These are phyloP conservation scores for Tagetes patula DNA, from an alignment of 129 eudicot genomes.

Conservation along the genomic window DNA sequence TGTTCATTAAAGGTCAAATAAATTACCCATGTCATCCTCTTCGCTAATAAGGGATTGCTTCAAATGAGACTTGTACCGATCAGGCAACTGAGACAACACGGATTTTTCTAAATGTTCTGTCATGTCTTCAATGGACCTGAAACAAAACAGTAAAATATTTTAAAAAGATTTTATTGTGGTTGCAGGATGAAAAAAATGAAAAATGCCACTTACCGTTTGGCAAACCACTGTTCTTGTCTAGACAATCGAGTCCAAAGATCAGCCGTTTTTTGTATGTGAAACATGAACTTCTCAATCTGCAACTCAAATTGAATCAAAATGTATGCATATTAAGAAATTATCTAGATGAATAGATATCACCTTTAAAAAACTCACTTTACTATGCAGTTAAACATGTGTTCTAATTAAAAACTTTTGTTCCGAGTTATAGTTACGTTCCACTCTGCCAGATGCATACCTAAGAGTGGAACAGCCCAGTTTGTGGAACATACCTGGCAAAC, in stretches of 20 bases:
- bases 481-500: too few relatives aligned
- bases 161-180: slow-evolving; percentile 4
- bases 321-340: background rate
- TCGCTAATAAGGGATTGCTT: slow-evolving; percentile 84
- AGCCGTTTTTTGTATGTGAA: slow-evolving; percentile 61
- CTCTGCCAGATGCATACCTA: too few relatives aligned
- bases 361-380: background rate
- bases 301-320: slow-evolving; percentile 5
- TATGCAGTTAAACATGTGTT: too few relatives aligned
- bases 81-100: slow-evolving; percentile 74
- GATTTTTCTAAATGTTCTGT: slow-evolving; percentile 63
- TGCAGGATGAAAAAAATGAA: background rate
- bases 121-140: slow-evolving; percentile 63
- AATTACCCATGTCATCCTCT: slow-evolving; percentile 89
- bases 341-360: background rate
- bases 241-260: slow-evolving; percentile 79
- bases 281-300: slow-evolving; percentile 81
- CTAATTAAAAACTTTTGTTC: background rate
- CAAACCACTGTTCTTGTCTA: slow-evolving; percentile 63
- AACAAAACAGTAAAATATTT: background rate
- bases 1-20: background rate
- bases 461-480: too few relatives aligned
- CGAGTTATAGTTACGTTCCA: background rate
- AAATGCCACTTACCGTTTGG: slow-evolving; percentile 42
- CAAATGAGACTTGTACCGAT: slow-evolving; percentile 73